These are phyloP conservation scores for Conticribra weissflogii DNA, from an alignment of 108 stramenopile genomes.

Conservation along the genomic window DNA sequence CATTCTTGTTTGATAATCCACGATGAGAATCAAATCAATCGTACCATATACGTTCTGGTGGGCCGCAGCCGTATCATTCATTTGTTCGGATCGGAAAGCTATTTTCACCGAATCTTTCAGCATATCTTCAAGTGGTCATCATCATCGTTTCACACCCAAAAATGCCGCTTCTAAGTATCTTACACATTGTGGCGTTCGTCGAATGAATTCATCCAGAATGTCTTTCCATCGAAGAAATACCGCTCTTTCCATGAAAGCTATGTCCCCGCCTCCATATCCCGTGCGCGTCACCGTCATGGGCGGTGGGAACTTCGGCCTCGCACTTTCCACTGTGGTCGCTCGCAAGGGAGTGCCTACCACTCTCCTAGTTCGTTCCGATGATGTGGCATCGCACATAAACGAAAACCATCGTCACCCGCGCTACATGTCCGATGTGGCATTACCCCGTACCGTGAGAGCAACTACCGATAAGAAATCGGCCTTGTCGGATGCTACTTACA, in stretches of 20 bases:
- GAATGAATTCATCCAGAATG: too few species aligned
- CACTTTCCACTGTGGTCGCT: conserved; percentile 84
- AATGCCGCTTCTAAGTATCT: too few species aligned
- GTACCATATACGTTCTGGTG: too few species aligned
- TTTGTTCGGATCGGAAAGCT: too few species aligned
- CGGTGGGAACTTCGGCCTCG: conserved; percentile 95
- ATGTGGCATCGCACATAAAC: conserved; percentile 85
- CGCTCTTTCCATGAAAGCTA: conserved; percentile 19
- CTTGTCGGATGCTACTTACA: conserved; percentile 87
- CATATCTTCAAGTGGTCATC: too few species aligned
- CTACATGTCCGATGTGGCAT: conserved; percentile 80
- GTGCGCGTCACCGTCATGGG: conserved; percentile 91
- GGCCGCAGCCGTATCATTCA: too few species aligned
- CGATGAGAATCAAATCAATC: too few species aligned
- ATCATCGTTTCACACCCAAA: too few species aligned
- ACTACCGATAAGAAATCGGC: conserved; percentile 85
- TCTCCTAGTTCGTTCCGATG: conserved; percentile 80
- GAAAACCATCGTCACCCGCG: conserved; percentile 84
- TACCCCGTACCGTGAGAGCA: conserved; percentile 75
- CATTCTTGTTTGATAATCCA: too few species aligned
- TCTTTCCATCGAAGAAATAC: too few species aligned
- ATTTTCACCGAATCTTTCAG: too few species aligned
- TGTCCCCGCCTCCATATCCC: conserved; percentile 33
- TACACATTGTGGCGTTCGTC: too few species aligned
- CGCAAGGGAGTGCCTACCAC: conserved; percentile 83